Base-by-base conservation (phyloP, 257 asterid genomes). In the Solanum paucissectum region DNA sequence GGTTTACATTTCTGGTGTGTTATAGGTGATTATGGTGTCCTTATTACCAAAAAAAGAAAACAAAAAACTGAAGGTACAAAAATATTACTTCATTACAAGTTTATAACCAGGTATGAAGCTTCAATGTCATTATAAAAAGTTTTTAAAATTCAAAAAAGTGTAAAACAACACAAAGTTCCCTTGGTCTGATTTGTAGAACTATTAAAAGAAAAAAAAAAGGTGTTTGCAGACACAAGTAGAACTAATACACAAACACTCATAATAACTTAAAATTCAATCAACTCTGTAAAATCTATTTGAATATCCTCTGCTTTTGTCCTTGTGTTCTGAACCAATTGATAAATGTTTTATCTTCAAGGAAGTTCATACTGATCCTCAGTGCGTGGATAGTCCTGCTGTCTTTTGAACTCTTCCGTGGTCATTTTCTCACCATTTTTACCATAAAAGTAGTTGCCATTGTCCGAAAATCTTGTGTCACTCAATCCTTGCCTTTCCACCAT, bases 361-460 rank as follows among this genome's bases (percentile, higher is more conserved):
- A 62, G 87, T 36, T 34, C 81, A 87, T 90, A 91, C 49, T 88
- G 89, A 79, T 87, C 89, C 46, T 88, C 88, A 62, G 86, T 83
- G 60, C 86, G 87, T 49, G 91, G 89, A 92, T 91, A 91, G 11
- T 93, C 93, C 83, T 92, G 93, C 6, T 91, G 91, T 85, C 86
- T 93, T 90, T 93, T 95, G 77, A 93, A 94, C 81, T 94, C 95
- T 25, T 94, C 95, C 93, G 89, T 91, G 37, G 95, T 90, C 75
- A 93, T 93, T 71, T 87, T 90, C 44, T 89, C 88, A 23, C 76
- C 87, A 44, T 64, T 85, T 36, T 37, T 85, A 10, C 20, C 62
- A 37, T 85, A 10, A 40, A 62, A 66, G 81, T 38, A 62, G 7
- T 49, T 49, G 11, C 4, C 68, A 81, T 49, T 81, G 13, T 85